Conservation (phyloP, 192 early-diverging fungal species). For the Rhizophlyctis rosea region DNA sequence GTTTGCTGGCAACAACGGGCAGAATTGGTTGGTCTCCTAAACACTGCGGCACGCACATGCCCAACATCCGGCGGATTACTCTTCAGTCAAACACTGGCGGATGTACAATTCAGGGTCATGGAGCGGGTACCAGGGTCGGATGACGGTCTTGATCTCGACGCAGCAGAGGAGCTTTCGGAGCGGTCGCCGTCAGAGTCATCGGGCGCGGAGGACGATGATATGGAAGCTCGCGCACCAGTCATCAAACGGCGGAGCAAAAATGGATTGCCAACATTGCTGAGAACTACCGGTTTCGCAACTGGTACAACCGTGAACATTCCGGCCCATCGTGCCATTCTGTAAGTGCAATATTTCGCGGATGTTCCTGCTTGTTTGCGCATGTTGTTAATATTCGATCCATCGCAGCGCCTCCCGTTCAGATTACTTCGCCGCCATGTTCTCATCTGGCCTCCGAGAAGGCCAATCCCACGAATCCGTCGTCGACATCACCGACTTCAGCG, state of each 20-base stretch:
- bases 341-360: too few species aligned
- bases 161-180: too few species aligned
- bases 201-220: not conserved
- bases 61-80: conserved; percentile 24
- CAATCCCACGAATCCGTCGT: conserved; percentile 7
- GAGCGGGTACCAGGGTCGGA: not conserved
- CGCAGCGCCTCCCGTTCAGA: conserved; percentile 34
- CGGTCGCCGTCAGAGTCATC: not conserved
- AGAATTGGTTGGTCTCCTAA: conserved; percentile 26
- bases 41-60: not conserved
- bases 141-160: not conserved
- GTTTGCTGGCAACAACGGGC: conserved; percentile 24
- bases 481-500: conserved; percentile 27
- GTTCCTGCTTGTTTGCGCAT: too few species aligned
- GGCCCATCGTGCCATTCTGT: not conserved
- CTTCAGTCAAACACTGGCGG: conserved; percentile 25
- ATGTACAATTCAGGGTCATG: conserved; percentile 28
- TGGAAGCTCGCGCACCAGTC: not conserved
- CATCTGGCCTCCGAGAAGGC: conserved; percentile 27
- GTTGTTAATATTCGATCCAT: too few species aligned
- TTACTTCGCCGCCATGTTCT: conserved; percentile 40
- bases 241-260: not conserved
- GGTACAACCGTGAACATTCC: not conserved
- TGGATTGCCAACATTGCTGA: not conserved
- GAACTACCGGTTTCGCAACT: not conserved